Base-by-base conservation (phyloP, 345 rosid species). In the Cardiospermum halicacabum region DNA sequence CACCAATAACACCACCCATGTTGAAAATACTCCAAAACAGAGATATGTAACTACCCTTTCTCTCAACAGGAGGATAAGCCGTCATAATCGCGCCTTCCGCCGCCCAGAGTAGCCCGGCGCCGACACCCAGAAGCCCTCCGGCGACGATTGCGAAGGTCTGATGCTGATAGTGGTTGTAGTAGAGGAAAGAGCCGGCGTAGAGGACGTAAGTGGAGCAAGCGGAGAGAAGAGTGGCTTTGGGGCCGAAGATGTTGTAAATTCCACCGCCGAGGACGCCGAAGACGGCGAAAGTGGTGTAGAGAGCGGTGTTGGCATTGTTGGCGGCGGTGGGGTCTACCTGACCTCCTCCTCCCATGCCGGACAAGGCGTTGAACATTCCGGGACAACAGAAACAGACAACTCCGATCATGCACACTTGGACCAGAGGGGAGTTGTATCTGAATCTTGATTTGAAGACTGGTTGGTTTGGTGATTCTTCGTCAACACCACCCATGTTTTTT, bases 341-440 rank as follows among this genome's bases (percentile, higher is more conserved):
- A 15, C 97, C 98, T 0, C 94, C 97, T 1, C 92, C 98, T 15
- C 98, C 98, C 98, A 93, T 86, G 5, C 98, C 98, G 27, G 94
- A 82, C 62, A 93, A 85, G 27, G 98, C 98, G 62, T 93, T 93
- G 79, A 90, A 93, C 92, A 93, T 93, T 1, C 96, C 96, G 0
- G 98, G 98, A 36, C 97, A 93, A 64, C 98, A 93, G 74, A 93
- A 93, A 60, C 98, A 93, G 48, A 93, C 98, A 7, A 93, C 66
- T 0, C 96, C 98, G 42, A 93, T 88, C 22, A 90, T 74, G 56
- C 56, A 57, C 10, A 93, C 86, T 65, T 93, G 98, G 2, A 81
- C 69, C 0, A 89, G 65, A 1, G 98, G 98, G 0, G 97, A 92
- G 67, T 89, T 92, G 81, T 84, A 81, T 21, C 96, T 74, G 61